Evolutionary conservation across 2,329 filamentous ascomycete species (phyloP), one percentile per base, ranked within the genome.

Genomic region (Fusarium keratoplasticum): DNA sequence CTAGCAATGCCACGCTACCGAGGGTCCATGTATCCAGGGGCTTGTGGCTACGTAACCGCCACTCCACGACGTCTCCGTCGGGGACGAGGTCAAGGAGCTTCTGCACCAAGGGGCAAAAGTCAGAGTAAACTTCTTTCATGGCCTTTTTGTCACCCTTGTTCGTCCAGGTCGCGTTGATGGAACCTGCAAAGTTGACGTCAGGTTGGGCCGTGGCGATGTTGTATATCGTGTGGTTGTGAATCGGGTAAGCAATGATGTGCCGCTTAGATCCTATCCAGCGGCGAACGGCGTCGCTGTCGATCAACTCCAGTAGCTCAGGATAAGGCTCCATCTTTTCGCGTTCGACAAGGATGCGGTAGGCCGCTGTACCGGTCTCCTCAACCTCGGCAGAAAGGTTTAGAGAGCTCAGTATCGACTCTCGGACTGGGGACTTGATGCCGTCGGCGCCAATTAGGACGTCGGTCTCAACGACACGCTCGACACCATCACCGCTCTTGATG

Each of bases 401-500:
- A 18, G 58, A 52, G 2, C 36, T 36, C 1, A 72, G 58, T 20
- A 72, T 72, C 2, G 69, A 72, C 18, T 72, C 66, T 1, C 69
- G 61, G 8, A 69, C 61, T 14, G 55, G 36, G 13, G 69, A 73
- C 54, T 73, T 73, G 31, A 73, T 69, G 0, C 70, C 69, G 3
- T 73, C 70, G 18, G 70, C 70, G 5, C 70, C 70, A 13, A 73
- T 59, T 2, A 73, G 61, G 3, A 73, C 33, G 13, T 72, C 70
- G 2, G 70, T 58, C 27, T 73, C 44, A 14, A 66, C 4, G n/a
- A n/a, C 36, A 5, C 60, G 18, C 22, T 20, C 27, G 2, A 16
- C 38, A 0, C 66, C 67, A 38, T 55, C 40, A 11, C 42, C 25
- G 20, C 20, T 5, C 6, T 58, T 66, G 5, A 57, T 18, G 10